phyloP scores from a whole-genome alignment of 257 asterid species.

The Asclepias syriaca region DNA sequence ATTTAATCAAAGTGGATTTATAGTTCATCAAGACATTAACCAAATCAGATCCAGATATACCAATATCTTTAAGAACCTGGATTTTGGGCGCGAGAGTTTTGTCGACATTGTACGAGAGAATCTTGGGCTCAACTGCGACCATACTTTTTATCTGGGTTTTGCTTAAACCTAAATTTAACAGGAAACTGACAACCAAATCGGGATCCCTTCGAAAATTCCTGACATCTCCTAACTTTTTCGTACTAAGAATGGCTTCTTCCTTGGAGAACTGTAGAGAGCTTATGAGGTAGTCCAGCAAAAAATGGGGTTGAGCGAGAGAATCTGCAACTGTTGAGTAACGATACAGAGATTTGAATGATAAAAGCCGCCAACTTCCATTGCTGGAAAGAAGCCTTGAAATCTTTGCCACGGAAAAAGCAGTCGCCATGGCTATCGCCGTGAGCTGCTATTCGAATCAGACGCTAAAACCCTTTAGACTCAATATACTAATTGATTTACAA shows the following conservation, averaged over 20 bases:
- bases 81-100: slow-evolving; percentile 26
- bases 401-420: neutral
- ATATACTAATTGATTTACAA: neutral
- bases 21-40: slow-evolving; percentile 5
- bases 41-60: slow-evolving; percentile 18
- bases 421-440: neutral
- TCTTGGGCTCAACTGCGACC: neutral
- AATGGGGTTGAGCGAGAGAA: neutral
- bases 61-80: slow-evolving; percentile 14
- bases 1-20: neutral
- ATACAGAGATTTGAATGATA: neutral
- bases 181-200: slow-evolving; percentile 18
- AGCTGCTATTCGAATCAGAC: too few relatives aligned
- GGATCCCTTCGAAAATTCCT: slow-evolving; percentile 5
- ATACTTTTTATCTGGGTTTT: slow-evolving; percentile 20
- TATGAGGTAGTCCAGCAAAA: slow-evolving; percentile 17
- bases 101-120: slow-evolving; percentile 14
- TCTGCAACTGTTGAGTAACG: neutral
- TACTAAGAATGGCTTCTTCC: slow-evolving; percentile 19
- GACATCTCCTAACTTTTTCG: neutral
- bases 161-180: slow-evolving; percentile 21
- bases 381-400: neutral
- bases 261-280: slow-evolving; percentile 21
- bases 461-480: too few relatives aligned
- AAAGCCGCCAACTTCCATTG: neutral